Evolutionary conservation across 148 eudicot species (phyloP), one percentile per base, ranked within the genome.

Genomic region (Rhododendron williamsianum): DNA sequence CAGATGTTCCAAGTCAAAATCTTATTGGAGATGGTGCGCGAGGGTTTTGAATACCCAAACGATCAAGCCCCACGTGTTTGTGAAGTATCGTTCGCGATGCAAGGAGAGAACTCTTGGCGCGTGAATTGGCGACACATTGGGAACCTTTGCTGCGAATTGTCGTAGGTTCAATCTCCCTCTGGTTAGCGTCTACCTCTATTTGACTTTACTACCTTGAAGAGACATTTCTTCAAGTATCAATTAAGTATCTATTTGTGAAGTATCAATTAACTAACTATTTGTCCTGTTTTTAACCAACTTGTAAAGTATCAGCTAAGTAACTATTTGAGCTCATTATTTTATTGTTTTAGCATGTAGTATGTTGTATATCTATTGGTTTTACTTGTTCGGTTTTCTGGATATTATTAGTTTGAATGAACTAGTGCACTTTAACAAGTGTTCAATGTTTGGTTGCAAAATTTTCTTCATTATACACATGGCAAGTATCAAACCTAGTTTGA

Each of bases 111-210:
- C 36, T 36, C 36, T 36, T 36, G 36, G 36, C 36, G 36, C 36
- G 38, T 36, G 38, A 36, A 36, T 36, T 36, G 36, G 36, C 36
- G 36, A 36, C 36, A 36, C 36, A 36, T 36, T 36, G 36, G 36
- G 36, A 92, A 82, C 93, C 94, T 73, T 43, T 90, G 13, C 2
- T 94, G 23, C 90, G 92, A 82, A 82, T 23, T 82, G 73, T 36
- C 36, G 36, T 36, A 36, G 36, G 36, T 36, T 36, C 36, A 36
- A 36, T 36, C 36, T 36, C 36, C 36, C 36, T 36, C 2, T 2
- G 38, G 38, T 36, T 36, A 36, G 38, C 4, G 4, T 36, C 38
- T 36, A 36, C 36, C 36, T 36, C 38, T 36, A 36, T 36, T 2
- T 36, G 21, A 35, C 71, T 36, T 36, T 25, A 9, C 3, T 36